Base-by-base conservation (phyloP, 139 green algal species). In the Chlamydomonas sp. region DNA sequence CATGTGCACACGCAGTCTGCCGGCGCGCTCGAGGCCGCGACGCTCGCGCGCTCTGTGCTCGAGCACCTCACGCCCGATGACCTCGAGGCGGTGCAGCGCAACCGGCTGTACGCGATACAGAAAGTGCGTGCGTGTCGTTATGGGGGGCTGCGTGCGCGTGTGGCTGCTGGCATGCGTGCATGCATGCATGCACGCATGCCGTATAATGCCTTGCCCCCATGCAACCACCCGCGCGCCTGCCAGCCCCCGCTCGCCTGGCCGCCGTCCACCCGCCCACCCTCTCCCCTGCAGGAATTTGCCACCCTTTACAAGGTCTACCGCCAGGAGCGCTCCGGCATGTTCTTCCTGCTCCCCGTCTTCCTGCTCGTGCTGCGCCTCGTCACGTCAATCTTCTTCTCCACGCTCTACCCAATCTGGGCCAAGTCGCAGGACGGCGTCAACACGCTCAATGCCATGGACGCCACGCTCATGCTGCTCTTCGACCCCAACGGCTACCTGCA, bases 311-410 rank as follows among this genome's bases (percentile, higher is more conserved):
- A 58, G n/a, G 22, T 35, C 22, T 39, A 71, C 35, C 71, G 76
- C 2, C 43, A 69, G 66, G 60, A 5, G 3, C 68, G 77, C 2
- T 54, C 65, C 5, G 77, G 77, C 65, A 73, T 86, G 73, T 86
- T 83, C 73, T 86, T 86, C 67, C 73, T 48, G 22, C 72, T 86
- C 43, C 80, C 80, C 65, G 62, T 86, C 38, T 63, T 82, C 38
- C 59, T 86, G 4, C 67, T 86, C 26, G 47, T 67, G 35, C 38
- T 71, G 30, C 74, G 80, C 0, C 59, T 82, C 1, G 48, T 57
- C 24, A 71, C 83, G 48, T 58, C 76, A 59, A 64, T 69, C 29
- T 66, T 80, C 22, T 85, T 85, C 72, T 54, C 22, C 33, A 62
- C 69, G n/a, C 48, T 85, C 2, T 85, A 73, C 72, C 57, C 76